Percentiles rank a stretch among this genome's conserved stretches.
These are phyloP conservation scores for Myxozyma vanderwaltii DNA, from an alignment of 805 yeast species.

Conservation along the genomic window DNA sequence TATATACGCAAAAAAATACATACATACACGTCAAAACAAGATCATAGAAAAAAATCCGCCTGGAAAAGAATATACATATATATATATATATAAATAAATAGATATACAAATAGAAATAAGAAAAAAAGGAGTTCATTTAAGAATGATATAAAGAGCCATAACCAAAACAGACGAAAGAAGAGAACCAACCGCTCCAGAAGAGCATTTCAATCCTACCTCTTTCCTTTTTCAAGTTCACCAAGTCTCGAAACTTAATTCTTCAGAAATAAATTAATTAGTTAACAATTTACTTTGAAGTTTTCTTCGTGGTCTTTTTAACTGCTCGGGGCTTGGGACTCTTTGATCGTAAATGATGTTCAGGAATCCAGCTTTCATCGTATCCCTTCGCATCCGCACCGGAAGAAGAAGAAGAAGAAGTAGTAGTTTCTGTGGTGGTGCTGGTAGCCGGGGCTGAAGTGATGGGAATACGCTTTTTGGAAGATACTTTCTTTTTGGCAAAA, in stretches of 20 bases:
- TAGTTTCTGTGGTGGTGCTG: constrained; percentile 14
- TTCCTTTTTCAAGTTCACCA: too few species aligned
- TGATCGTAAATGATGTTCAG: constrained; percentile 46
- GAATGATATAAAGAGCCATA: background rate
- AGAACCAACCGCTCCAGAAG: too few species aligned
- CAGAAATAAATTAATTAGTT: background rate
- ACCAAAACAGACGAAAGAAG: background rate
- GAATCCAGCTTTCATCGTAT: constrained; percentile 50
- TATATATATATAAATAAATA: background rate
- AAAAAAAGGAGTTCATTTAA: background rate
- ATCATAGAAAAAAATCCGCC: too few species aligned
- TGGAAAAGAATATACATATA: too few species aligned
- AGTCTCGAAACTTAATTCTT: too few species aligned
- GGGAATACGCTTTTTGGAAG: constrained; percentile 24
- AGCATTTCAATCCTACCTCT: too few species aligned
- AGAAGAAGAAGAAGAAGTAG: constrained; percentile 25
- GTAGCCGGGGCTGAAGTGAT: too few species aligned
- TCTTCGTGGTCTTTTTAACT: constrained; percentile 36
- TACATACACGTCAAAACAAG: background rate
- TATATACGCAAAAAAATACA: too few species aligned
- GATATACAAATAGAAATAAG: background rate
- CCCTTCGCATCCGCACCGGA: constrained; percentile 38
- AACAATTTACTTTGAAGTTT: constrained; percentile 6
- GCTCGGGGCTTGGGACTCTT: constrained; percentile 37
- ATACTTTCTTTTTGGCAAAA: constrained; percentile 24